Percentiles rank a stretch among this genome's conserved stretches.
phyloP scores from a whole-genome alignment of 352 stramenopile species.

The Phytophthora cactorum region DNA sequence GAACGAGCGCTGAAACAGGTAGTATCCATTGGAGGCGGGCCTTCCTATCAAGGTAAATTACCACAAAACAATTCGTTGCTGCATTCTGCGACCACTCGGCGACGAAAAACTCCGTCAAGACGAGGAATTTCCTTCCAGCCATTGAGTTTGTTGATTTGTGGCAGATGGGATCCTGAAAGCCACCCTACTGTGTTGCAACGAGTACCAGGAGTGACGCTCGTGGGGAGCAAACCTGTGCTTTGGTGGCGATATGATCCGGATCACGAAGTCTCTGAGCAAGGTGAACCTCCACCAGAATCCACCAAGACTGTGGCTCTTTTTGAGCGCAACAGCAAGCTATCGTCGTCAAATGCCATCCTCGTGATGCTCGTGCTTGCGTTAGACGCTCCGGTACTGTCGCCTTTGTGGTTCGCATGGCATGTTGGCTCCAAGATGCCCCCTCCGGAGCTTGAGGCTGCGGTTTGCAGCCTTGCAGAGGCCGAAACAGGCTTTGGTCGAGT shows the following conservation, averaged over 20 bases:
- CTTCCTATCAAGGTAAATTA: conserved; percentile 14
- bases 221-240: conserved; percentile 44
- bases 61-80: conserved; percentile 2
- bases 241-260: conserved; percentile 66
- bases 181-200: conserved; percentile 34
- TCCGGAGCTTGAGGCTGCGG: conserved; percentile 24
- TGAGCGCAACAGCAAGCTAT: conserved; percentile 51
- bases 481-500: conserved; percentile 14
- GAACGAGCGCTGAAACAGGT: conserved; percentile 61
- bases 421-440: conserved; percentile 59
- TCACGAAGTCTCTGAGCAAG: conserved; percentile 17
- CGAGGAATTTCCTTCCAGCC: conserved; percentile 34
- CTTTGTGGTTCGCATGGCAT: conserved; percentile 72
- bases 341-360: conserved; percentile 67
- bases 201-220: conserved; percentile 53
- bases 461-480: conserved; percentile 18
- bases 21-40: conserved; percentile 39
- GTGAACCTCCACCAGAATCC: conserved; percentile 29
- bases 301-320: conserved; percentile 67
- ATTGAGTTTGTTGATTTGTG: conserved; percentile 68
- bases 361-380: conserved; percentile 66
- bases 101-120: conserved; percentile 19
- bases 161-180: conserved; percentile 42
- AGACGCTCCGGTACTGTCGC: conserved; percentile 63
- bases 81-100: conserved; percentile 18